phyloP scores from a whole-genome alignment of 108 stramenopile species.

The Fragilaria radians region DNA sequence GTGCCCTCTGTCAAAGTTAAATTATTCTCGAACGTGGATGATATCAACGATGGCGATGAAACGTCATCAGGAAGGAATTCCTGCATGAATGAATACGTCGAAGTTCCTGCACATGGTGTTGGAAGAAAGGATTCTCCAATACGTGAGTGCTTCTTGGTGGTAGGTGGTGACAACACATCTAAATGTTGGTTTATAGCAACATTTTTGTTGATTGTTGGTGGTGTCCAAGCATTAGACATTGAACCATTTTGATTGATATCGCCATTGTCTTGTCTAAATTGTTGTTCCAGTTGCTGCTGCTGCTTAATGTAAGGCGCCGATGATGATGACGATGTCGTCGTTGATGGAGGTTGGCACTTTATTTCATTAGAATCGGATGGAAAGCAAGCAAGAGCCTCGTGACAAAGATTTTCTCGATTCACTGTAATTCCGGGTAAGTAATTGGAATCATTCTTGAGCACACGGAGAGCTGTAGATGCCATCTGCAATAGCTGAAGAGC shows the following conservation, averaged over 20 bases:
- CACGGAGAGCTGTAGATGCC: conserved; percentile 26
- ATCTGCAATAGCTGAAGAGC: conserved; percentile 16
- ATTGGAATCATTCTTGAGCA: conserved; percentile 18
- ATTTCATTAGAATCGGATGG: background rate
- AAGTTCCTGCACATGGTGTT: too few species aligned
- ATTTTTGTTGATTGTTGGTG: background rate
- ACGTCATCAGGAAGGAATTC: too few species aligned
- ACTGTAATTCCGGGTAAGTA: background rate
- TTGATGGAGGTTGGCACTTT: background rate
- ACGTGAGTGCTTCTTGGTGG: conserved; percentile 6
- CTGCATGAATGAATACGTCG: too few species aligned
- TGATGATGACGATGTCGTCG: background rate
- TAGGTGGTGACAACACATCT: conserved; percentile 1
- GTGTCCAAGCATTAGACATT: background rate
- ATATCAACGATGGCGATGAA: too few species aligned
- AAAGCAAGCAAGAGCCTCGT: background rate
- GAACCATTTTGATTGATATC: background rate
- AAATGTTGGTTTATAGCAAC: background rate
- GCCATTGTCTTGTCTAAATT: background rate
- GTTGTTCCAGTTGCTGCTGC: background rate
- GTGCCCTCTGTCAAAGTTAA: too few species aligned
- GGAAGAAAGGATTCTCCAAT: background rate
- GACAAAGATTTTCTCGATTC: background rate
- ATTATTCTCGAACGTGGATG: too few species aligned
- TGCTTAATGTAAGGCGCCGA: background rate